Evolutionary conservation across 768 basidiomycete genomes (phyloP).

Genomic region (Artomyces pyxidatus): DNA sequence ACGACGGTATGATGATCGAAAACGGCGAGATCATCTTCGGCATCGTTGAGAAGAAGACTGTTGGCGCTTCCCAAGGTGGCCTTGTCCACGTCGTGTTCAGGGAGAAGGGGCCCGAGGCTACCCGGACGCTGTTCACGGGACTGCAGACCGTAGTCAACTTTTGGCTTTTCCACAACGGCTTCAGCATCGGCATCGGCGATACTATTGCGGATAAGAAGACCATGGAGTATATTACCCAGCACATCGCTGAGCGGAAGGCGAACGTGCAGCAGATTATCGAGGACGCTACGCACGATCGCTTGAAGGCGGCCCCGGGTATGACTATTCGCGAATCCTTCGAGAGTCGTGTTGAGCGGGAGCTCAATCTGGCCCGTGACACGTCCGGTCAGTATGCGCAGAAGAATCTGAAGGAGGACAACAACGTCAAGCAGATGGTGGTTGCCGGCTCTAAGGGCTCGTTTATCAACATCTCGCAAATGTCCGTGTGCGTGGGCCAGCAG

Average conservation of each 20-base stretch:
- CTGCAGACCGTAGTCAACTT: slow-evolving; percentile 95
- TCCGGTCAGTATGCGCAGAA: slow-evolving; percentile 97
- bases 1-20: slow-evolving; percentile 94
- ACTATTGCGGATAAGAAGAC: slow-evolving; percentile 89
- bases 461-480: slow-evolving; percentile 99
- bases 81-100: slow-evolving; percentile 95
- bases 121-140: slow-evolving; percentile 85
- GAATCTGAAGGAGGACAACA: slow-evolving; percentile 97
- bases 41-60: slow-evolving; percentile 98
- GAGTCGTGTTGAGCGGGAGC: slow-evolving; percentile 79
- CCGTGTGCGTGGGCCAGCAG: slow-evolving; percentile 97
- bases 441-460: slow-evolving; percentile 98
- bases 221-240: slow-evolving; percentile 79
- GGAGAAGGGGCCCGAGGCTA: slow-evolving; percentile 92
- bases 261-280: slow-evolving; percentile 75
- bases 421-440: slow-evolving; percentile 99
- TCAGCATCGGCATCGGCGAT: slow-evolving; percentile 98
- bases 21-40: slow-evolving; percentile 95
- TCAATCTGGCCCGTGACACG: slow-evolving; percentile 91
- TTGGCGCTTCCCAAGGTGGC: slow-evolving; percentile 91
- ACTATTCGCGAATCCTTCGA: slow-evolving; percentile 99
- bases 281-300: slow-evolving; percentile 74
- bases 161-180: slow-evolving; percentile 98
- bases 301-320: slow-evolving; percentile 94
- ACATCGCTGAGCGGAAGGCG: slow-evolving; percentile 73